Evolutionary conservation across 495 filamentous ascomycete species (phyloP).

Genomic region (Tricharina praecox): DNA sequence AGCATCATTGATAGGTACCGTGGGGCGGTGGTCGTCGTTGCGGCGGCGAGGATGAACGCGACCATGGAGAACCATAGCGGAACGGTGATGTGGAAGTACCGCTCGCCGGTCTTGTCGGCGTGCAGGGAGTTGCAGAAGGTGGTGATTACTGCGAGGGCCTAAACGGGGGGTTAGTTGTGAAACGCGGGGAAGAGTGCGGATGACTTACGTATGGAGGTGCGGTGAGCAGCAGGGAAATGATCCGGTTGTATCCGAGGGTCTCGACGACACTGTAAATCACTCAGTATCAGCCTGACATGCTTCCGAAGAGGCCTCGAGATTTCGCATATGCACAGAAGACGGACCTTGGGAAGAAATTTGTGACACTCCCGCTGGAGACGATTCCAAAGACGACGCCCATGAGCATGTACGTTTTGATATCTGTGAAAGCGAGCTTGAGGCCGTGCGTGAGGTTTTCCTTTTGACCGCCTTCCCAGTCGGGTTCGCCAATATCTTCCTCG

Average conservation of each 20-base stretch:
- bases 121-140: constrained; percentile 61
- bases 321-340: constrained; percentile 27
- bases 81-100: constrained; percentile 56
- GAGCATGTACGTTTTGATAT: constrained; percentile 25
- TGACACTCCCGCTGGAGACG: constrained; percentile 53
- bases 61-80: constrained; percentile 51
- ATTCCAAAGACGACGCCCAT: constrained; percentile 56
- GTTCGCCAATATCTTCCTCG: constrained; percentile 54
- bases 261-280: constrained; percentile 41
- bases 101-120: constrained; percentile 60
- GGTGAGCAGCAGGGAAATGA: constrained; percentile 56
- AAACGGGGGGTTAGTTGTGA: constrained; percentile 16
- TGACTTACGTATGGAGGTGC: constrained; percentile 54
- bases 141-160: constrained; percentile 45
- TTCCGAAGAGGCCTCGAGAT: background rate
- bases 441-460: constrained; percentile 47
- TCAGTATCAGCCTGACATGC: background rate
- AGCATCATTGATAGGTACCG: constrained; percentile 73
- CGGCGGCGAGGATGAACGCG: constrained; percentile 60
- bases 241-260: constrained; percentile 51
- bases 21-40: constrained; percentile 45
- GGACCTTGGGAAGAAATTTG: constrained; percentile 63
- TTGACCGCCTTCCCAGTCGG: constrained; percentile 50
- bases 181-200: background rate
- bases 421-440: constrained; percentile 45